These are phyloP conservation scores for Luvunga scandens DNA, from an alignment of 345 rosid species.

Conservation along the genomic window DNA sequence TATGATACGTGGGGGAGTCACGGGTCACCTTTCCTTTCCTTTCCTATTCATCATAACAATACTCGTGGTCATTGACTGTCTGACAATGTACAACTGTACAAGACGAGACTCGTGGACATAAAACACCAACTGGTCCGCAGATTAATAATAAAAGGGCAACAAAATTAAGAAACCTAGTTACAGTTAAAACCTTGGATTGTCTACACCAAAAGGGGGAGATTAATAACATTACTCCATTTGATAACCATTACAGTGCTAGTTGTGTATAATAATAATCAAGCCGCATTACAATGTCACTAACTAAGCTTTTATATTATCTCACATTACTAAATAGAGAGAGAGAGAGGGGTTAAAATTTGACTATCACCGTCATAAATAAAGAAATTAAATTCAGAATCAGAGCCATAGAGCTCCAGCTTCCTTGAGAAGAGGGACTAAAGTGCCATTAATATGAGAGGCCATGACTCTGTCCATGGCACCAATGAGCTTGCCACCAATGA, in stretches of 20 bases:
- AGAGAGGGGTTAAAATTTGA: not conserved
- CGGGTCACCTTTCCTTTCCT: too few species aligned
- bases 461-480: constrained; percentile 68
- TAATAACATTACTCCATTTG: not conserved
- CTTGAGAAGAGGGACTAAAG: constrained; percentile 65
- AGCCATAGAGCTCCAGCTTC: constrained; percentile 85
- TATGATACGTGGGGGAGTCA: not conserved
- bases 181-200: not conserved
- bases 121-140: not conserved
- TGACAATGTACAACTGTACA: too few species aligned
- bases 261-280: not conserved
- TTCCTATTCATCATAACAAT: too few species aligned
- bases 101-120: not conserved
- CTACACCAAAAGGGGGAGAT: not conserved
- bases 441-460: constrained; percentile 64
- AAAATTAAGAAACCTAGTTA: not conserved
- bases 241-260: not conserved
- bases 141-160: not conserved
- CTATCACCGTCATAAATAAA: too few species aligned
- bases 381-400: constrained; percentile 11
- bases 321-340: not conserved
- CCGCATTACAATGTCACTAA: not conserved
- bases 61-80: too few species aligned
- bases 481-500: constrained; percentile 62
- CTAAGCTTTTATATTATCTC: not conserved